Percentiles rank a stretch among this genome's conserved stretches.
Evolutionary conservation across 2,329 filamentous ascomycete genomes (phyloP).

Genomic region (Fusarium stilboides): DNA sequence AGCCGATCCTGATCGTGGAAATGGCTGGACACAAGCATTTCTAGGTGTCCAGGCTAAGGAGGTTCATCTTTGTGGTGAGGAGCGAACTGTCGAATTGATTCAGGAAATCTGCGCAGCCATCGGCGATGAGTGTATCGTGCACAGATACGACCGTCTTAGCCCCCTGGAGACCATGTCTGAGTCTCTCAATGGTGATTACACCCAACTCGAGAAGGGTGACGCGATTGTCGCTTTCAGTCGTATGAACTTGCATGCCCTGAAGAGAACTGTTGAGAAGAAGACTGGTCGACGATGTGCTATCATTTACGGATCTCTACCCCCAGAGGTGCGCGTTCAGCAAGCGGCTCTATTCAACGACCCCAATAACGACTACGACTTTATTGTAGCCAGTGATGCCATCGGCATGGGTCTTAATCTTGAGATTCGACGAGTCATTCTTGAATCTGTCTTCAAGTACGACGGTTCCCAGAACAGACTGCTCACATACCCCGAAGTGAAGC

Average conservation of each 20-base stretch:
- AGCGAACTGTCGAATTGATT: constrained; percentile 84
- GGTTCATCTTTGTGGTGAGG: constrained; percentile 93
- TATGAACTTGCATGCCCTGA: constrained; percentile 84
- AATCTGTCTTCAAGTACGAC: constrained; percentile 81
- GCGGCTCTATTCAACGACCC: constrained; percentile 95
- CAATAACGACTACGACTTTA: constrained; percentile 93
- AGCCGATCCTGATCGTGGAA: constrained; percentile 82
- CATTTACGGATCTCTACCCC: constrained; percentile 91
- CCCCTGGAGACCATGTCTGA: constrained; percentile 76
- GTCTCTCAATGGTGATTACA: constrained; percentile 76
- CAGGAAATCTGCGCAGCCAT: constrained; percentile 81
- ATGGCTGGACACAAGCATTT: constrained; percentile 94
- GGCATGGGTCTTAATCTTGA: constrained; percentile 97
- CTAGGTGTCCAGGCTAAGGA: constrained; percentile 90
- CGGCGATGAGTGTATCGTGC: constrained; percentile 86
- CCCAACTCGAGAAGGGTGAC: constrained; percentile 86
- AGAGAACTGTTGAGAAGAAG: constrained; percentile 79
- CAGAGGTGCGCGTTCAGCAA: constrained; percentile 93
- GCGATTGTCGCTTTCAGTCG: constrained; percentile 91
- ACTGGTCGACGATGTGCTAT: constrained; percentile 90
- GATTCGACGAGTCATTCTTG: constrained; percentile 92
- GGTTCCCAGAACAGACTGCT: constrained; percentile 72
- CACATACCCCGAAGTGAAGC: constrained; percentile 85
- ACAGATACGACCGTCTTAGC: constrained; percentile 87
- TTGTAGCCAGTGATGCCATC: constrained; percentile 95